These are phyloP conservation scores for Aspergillus haitiensis DNA, from an alignment of 495 filamentous ascomycete genomes.

Conservation along the genomic window DNA sequence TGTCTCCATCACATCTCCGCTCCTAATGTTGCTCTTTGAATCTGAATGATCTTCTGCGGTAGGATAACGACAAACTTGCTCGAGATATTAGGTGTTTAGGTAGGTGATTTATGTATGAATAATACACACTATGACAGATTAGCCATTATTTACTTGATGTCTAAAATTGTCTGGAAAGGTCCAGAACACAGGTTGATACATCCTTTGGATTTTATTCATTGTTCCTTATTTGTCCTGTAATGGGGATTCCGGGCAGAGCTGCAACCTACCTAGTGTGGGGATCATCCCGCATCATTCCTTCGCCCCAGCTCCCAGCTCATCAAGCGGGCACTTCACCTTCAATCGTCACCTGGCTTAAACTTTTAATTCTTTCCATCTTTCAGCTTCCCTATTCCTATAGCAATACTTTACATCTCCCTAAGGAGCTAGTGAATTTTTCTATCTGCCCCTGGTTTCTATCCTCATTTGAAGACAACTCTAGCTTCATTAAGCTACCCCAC, in stretches of 20 bases:
- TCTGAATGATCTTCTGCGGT: no score
- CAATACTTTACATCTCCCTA: not conserved
- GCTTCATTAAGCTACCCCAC: conserved; percentile 1
- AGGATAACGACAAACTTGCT: no score
- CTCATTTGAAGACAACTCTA: not conserved
- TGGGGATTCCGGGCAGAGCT: no score
- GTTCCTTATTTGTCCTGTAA: no score
- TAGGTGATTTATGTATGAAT: not conserved
- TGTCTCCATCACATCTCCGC: no score
- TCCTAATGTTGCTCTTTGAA: no score
- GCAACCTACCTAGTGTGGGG: not conserved
- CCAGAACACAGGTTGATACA: conserved; percentile 1
- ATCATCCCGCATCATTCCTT: conserved; percentile 1
- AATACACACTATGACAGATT: no score
- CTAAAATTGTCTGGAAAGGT: not conserved
- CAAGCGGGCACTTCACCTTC: not conserved
- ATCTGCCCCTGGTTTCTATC: not conserved
- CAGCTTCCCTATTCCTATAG: not conserved
- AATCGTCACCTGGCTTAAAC: not conserved
- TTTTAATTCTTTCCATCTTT: not conserved
- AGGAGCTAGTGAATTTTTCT: not conserved
- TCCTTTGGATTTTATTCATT: not conserved
- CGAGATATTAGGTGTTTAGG: no score
- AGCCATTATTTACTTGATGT: not conserved
- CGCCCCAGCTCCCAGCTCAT: not conserved